Percentiles rank a stretch among this genome's conserved stretches.
Evolutionary conservation across 352 stramenopile species (phyloP).

Genomic region (Phytophthora sp.): DNA sequence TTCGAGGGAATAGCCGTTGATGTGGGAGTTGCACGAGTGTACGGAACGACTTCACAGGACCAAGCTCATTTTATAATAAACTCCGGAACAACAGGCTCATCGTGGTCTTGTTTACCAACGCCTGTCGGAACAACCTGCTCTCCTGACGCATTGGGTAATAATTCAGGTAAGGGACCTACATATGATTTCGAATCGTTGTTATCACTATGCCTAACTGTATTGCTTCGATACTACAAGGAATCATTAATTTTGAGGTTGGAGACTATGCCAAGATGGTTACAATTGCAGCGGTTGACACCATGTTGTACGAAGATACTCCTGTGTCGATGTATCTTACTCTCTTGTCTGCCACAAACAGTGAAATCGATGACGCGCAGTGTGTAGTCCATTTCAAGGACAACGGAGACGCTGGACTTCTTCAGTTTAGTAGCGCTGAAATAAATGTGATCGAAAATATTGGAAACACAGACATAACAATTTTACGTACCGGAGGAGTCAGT

Average conservation of each 20-base stretch:
- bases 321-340: constrained; percentile 34
- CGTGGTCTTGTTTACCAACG: constrained; percentile 12
- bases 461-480: constrained; percentile 7
- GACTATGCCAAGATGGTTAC: constrained; percentile 38
- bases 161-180: constrained; percentile 34
- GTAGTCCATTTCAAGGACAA: constrained; percentile 42
- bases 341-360: constrained; percentile 15
- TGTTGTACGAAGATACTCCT: constrained; percentile 21
- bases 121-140: constrained; percentile 18
- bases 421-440: constrained; percentile 21
- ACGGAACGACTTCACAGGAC: constrained; percentile 23
- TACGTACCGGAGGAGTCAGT: constrained; percentile 2
- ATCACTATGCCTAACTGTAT: too few species aligned
- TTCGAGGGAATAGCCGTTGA: constrained; percentile 19
- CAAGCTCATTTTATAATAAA: constrained; percentile 28
- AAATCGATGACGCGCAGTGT: constrained; percentile 7
- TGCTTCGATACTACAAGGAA: constrained; percentile 16
- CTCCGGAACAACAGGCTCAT: background rate
- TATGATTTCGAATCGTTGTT: too few species aligned
- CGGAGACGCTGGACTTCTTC: constrained; percentile 37
- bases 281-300: constrained; percentile 37
- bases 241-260: constrained; percentile 22
- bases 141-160: background rate
- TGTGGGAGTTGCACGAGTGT: constrained; percentile 32
- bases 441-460: constrained; percentile 24